Evolutionary conservation across 2,329 filamentous ascomycete genomes (phyloP), one percentile per base, ranked within the genome.

Genomic region (Metarhizium brunneum): DNA sequence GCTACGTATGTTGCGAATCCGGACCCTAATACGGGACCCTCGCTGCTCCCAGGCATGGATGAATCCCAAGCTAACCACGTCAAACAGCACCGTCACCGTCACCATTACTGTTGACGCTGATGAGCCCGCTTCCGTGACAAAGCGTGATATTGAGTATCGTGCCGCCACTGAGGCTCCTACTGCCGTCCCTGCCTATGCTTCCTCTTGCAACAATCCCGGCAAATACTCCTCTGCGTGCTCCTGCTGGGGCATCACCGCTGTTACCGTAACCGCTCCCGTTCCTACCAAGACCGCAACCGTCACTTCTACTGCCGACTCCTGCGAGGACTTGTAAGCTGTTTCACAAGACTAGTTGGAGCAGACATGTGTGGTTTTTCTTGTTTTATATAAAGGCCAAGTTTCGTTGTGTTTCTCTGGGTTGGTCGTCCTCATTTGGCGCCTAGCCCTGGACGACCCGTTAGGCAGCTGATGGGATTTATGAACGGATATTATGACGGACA

Each of bases 161-260:
- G 67, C 66, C 57, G 67, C 65, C 49, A 71, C 69, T 47, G 59
- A 64, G 45, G 52, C 60, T 45, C 66, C 71, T 55, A 69, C 61
- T 49, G 61, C 56, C 51, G 62, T 74, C 54, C 74, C 74, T 51
- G 63, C 68, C 55, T 77, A 75, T 64, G 73, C 73, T 54, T 68
- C 69, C 20, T 63, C 64, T 48, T 76, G 73, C 65, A 62, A 64
- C 54, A 58, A 64, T 47, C 61, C 60, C 16, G 62, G 59, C 36
- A 63, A 65, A 50, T 76, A 74, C 66, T 65, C 71, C 36, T 72
- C 73, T 42, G 74, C 70, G 54, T 77, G 74, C 70, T 66, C 65
- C 53, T 76, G 74, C 71, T 77, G 69, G 66, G 73, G 73, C 51
- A 68, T 76, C 65, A 75, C 72, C 43, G 67, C 66, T 42, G 58